phyloP scores from a whole-genome alignment of 768 basidiomycete species.

The Kwoniella botswanensis region DNA sequence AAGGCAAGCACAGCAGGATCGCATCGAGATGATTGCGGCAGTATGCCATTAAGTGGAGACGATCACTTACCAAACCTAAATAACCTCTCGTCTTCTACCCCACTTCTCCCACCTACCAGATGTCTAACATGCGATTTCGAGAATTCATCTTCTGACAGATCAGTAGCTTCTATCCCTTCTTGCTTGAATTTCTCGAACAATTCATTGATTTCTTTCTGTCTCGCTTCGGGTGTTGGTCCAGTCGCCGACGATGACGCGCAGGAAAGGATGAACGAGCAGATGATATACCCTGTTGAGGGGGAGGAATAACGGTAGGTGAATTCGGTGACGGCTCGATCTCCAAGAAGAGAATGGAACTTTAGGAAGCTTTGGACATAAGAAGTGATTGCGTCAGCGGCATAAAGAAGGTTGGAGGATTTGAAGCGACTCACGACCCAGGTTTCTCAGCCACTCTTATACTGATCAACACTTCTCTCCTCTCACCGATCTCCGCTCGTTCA shows the following conservation, averaged over 20 bases:
- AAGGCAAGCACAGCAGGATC: too few species aligned
- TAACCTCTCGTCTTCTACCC: conserved; percentile 80
- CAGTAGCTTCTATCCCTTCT: conserved; percentile 78
- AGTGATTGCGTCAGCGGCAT: not conserved
- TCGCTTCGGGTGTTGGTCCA: conserved; percentile 57
- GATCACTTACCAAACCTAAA: conserved; percentile 83
- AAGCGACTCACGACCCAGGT: conserved; percentile 73
- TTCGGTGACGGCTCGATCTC: conserved; percentile 91
- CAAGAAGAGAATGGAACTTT: conserved; percentile 80
- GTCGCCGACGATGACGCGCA: conserved; percentile 63
- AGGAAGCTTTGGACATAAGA: conserved; percentile 70
- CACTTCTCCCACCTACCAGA: conserved; percentile 84
- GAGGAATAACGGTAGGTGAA: conserved; percentile 86
- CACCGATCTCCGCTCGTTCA: conserved; percentile 95
- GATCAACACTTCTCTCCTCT: conserved; percentile 89
- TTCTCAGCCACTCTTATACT: conserved; percentile 92
- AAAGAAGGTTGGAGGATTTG: too few species aligned
- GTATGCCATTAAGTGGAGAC: not conserved
- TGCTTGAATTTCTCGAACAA: conserved; percentile 70
- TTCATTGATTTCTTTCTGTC: conserved; percentile 58
- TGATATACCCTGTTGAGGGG: conserved; percentile 75
- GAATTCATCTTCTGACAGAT: conserved; percentile 93
- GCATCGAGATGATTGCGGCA: too few species aligned
- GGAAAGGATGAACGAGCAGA: conserved; percentile 82
- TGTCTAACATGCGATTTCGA: conserved; percentile 94